Evolutionary conservation across 1,284 basidiomycete genomes (phyloP).

Genomic region (Cryptococcus jaspeensis): DNA sequence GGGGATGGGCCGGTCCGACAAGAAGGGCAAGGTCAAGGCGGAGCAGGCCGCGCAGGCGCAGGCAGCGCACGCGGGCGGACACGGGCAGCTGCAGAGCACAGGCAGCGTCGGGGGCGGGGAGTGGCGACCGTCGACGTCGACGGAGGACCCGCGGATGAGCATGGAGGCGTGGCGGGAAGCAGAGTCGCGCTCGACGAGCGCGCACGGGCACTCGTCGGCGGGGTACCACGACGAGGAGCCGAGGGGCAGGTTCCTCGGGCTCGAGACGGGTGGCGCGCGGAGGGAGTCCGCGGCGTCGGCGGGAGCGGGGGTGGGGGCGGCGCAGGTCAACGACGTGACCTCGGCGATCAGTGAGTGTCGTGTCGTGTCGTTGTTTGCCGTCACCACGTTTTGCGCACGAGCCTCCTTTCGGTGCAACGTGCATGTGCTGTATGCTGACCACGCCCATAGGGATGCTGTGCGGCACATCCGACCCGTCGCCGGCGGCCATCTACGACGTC

Average conservation of each 20-base stretch:
- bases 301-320: background rate
- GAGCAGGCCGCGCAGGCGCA: conserved; percentile 17
- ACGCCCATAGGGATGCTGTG: conserved; percentile 31
- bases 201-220: conserved; percentile 17
- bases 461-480: conserved; percentile 30
- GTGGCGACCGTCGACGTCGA: conserved; percentile 12
- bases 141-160: conserved; percentile 18
- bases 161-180: conserved; percentile 11
- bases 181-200: conserved; percentile 17
- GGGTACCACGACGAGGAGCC: conserved; percentile 18
- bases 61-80: conserved; percentile 6
- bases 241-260: conserved; percentile 19
- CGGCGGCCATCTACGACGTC: conserved; percentile 39
- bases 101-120: conserved; percentile 6
- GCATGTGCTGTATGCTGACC: conserved; percentile 1
- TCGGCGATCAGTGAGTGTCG: conserved; percentile 41
- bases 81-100: conserved; percentile 1
- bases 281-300: background rate
- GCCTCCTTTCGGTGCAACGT: too few species aligned
- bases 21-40: conserved; percentile 20
- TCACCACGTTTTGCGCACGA: background rate
- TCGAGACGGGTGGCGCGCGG: conserved; percentile 15
- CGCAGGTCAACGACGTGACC: conserved; percentile 29
- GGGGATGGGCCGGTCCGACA: conserved; percentile 11
- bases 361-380: background rate